Percentiles rank a stretch among this genome's conserved stretches.
These are phyloP conservation scores for Picochlorum sp. DNA, from an alignment of 139 green algal genomes.

Conservation along the genomic window DNA sequence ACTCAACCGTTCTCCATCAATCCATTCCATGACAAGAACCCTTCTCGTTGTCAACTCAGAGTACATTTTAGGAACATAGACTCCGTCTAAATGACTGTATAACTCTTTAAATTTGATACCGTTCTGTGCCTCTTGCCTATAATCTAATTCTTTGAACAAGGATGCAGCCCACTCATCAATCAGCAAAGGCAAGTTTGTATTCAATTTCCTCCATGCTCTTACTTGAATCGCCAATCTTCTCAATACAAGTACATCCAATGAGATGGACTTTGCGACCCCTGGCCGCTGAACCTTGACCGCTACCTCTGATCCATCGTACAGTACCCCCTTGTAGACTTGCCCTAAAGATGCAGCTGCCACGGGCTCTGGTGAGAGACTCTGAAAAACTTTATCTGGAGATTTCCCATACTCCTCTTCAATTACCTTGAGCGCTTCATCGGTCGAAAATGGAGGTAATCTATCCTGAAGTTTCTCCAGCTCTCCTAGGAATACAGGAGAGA, in stretches of 20 bases:
- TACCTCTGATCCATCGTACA: slow-evolving; percentile 39
- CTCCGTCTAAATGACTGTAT: slow-evolving; percentile 47
- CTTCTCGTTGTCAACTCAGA: slow-evolving; percentile 35
- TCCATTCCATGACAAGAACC: slow-evolving; percentile 88
- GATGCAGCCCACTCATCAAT: slow-evolving; percentile 81
- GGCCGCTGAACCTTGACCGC: slow-evolving; percentile 84
- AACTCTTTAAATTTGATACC: slow-evolving; percentile 48
- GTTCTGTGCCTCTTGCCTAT: slow-evolving; percentile 66
- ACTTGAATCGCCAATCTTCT: slow-evolving; percentile 28
- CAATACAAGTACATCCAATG: slow-evolving; percentile 76
- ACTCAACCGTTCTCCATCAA: slow-evolving; percentile 65
- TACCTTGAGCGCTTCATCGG: slow-evolving; percentile 36
- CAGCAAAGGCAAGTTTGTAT: slow-evolving; percentile 75
- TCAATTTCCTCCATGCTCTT: slow-evolving; percentile 42
- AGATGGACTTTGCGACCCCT: slow-evolving; percentile 64
- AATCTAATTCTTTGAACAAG: slow-evolving; percentile 82
- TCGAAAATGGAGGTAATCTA: slow-evolving; percentile 70
- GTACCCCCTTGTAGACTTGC: slow-evolving; percentile 47
- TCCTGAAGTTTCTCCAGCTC: slow-evolving; percentile 77
- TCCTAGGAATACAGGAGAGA: slow-evolving; percentile 62
- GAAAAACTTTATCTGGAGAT: slow-evolving; percentile 49
- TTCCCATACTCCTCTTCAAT: slow-evolving; percentile 56
- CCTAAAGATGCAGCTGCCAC: slow-evolving; percentile 79
- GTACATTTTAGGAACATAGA: slow-evolving; percentile 51
- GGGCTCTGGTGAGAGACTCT: slow-evolving; percentile 43